These are phyloP conservation scores for Gonium pectorale DNA, from an alignment of 139 green algal species.

Conservation along the genomic window DNA sequence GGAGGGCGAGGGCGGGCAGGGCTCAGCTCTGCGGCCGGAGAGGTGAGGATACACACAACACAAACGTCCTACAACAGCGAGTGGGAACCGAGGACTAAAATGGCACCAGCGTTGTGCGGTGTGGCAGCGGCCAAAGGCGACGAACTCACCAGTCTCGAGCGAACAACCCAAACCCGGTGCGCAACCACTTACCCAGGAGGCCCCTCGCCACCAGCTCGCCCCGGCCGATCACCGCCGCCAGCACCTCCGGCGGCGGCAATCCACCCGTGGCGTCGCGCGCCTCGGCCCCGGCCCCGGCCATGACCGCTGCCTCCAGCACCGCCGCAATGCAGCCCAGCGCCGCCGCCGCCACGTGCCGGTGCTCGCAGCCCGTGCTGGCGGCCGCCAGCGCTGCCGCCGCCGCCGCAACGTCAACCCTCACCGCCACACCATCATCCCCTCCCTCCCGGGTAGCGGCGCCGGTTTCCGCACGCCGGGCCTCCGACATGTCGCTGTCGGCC, in stretches of 20 bases:
- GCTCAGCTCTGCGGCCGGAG: not conserved
- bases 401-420: not conserved
- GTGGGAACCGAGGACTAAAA: not conserved
- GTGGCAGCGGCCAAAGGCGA: not conserved
- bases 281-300: not conserved
- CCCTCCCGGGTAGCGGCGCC: not conserved
- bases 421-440: not conserved
- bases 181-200: not conserved
- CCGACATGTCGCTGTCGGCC: too few species aligned
- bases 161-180: not conserved
- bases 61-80: not conserved
- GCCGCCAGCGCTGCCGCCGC: constrained; percentile 36
- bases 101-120: not conserved
- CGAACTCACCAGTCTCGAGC: not conserved
- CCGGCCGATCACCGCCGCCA: not conserved
- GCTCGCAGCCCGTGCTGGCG: constrained; percentile 39
- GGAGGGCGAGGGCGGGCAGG: not conserved
- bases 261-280: too few species aligned
- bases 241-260: not conserved
- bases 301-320: constrained; percentile 24
- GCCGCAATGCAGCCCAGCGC: constrained; percentile 35
- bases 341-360: constrained; percentile 17
- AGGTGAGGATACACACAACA: not conserved
- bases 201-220: not conserved
- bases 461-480: not conserved